Evolutionary conservation across 305 asterid genomes (phyloP).

Genomic region (Euphrasia arctica): DNA sequence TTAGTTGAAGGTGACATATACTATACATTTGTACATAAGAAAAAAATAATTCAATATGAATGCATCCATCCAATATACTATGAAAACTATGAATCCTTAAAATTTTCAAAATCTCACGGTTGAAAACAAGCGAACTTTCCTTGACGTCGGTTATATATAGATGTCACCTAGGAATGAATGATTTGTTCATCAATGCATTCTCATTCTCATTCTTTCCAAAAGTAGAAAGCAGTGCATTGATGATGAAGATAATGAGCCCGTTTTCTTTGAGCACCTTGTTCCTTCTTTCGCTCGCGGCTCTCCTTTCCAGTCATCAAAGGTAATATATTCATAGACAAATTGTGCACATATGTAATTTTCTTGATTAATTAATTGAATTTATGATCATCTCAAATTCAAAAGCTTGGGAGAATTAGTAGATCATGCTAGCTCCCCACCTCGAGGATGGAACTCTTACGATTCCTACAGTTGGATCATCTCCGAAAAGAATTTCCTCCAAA

Average conservation of each 20-base stretch:
- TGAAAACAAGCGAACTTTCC: background rate
- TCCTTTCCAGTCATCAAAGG: slow-evolving; percentile 28
- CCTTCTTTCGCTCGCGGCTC: slow-evolving; percentile 25
- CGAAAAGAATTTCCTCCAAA: slow-evolving; percentile 70
- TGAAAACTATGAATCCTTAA: no score
- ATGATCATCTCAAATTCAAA: background rate
- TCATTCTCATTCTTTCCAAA: background rate
- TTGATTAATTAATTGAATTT: background rate
- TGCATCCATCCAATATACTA: no score
- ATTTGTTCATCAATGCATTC: background rate
- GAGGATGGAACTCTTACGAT: slow-evolving; percentile 97
- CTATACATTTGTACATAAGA: no score
- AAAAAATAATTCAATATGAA: no score
- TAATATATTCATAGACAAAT: slow-evolving; percentile 1
- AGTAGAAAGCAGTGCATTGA: background rate
- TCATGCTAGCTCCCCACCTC: slow-evolving; percentile 66
- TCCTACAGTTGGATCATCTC: slow-evolving; percentile 87
- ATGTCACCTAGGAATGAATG: background rate
- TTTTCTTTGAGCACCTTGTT: slow-evolving; percentile 23
- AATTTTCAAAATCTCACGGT: no score
- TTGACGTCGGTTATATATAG: background rate
- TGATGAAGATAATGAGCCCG: slow-evolving; percentile 26
- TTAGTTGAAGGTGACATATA: no score
- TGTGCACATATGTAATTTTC: background rate
- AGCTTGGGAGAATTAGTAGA: slow-evolving; percentile 42